Percentiles rank a stretch among this genome's conserved stretches.
These are phyloP conservation scores for Hysterium pulicare DNA, from an alignment of 2,329 filamentous ascomycete species.

Conservation along the genomic window DNA sequence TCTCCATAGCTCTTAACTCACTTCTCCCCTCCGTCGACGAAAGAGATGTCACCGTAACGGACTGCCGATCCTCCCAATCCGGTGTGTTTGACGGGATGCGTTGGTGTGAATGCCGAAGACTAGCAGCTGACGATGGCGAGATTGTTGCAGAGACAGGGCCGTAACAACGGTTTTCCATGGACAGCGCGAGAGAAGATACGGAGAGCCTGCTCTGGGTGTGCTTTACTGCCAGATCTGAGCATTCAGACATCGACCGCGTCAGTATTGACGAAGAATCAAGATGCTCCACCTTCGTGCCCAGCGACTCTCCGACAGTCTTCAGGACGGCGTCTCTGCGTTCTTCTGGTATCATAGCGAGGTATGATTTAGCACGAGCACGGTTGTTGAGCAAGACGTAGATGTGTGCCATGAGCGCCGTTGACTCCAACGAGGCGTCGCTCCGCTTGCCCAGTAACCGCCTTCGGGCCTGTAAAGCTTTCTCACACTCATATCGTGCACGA, in stretches of 20 bases:
- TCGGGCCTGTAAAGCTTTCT: conserved; percentile 23
- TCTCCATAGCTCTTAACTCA: conserved; percentile 3
- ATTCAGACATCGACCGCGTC: conserved; percentile 5
- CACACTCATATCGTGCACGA: conserved; percentile 20
- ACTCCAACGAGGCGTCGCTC: conserved; percentile 21
- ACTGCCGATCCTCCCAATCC: conserved; percentile 1
- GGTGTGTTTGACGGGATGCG: conserved; percentile 1
- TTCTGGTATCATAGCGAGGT: conserved; percentile 19
- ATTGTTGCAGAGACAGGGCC: conserved; percentile 4
- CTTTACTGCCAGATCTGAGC: conserved; percentile 6
- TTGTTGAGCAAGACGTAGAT: conserved; percentile 21
- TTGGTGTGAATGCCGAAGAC: conserved; percentile 1
- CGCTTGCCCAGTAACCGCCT: conserved; percentile 23
- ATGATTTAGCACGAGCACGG: conserved; percentile 19
- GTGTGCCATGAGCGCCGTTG: conserved; percentile 26
- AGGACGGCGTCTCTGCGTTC: conserved; percentile 11
- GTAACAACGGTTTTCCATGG: conserved; percentile 4
- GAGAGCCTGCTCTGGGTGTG: conserved; percentile 6
- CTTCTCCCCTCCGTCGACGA: conserved; percentile 5
- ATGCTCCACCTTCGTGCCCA: conserved; percentile 15
- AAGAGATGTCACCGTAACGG: conserved; percentile 3
- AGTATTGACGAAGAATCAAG: conserved; percentile 18
- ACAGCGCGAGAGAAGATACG: conserved; percentile 6
- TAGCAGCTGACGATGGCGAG: conserved; percentile 3
- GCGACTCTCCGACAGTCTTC: conserved; percentile 14